A percentile compares a stretch with the other conserved stretches of the same genome.
phyloP scores from a whole-genome alignment of 2,329 filamentous ascomycete species.

The Chalaropsis ovoidea region DNA sequence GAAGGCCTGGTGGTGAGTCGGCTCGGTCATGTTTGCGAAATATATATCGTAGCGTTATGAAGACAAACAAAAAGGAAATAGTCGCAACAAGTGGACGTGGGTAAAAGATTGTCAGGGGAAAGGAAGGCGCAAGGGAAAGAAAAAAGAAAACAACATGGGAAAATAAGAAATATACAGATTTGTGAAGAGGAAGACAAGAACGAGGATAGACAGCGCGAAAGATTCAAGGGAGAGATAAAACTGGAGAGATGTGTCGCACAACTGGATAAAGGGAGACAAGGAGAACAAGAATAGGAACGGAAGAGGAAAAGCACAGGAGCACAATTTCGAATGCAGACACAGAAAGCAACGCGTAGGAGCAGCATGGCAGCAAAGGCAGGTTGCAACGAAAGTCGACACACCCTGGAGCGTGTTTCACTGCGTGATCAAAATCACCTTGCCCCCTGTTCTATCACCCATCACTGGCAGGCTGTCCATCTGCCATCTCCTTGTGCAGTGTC shows the following conservation, averaged over 20 bases:
- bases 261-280: neutral
- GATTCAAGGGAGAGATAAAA: constrained; percentile 11
- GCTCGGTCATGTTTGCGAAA: constrained; percentile 22
- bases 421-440: neutral
- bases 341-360: constrained; percentile 3
- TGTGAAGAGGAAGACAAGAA: neutral
- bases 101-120: constrained; percentile 12
- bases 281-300: constrained; percentile 9
- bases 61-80: neutral
- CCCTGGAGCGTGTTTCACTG: constrained; percentile 20
- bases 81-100: neutral
- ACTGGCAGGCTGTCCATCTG: neutral
- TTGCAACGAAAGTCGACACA: constrained; percentile 6
- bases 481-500: neutral
- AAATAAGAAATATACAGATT: constrained; percentile 2
- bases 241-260: constrained; percentile 8
- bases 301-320: neutral
- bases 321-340: constrained; percentile 4
- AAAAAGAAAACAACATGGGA: neutral
- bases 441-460: constrained; percentile 2
- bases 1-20: constrained; percentile 22
- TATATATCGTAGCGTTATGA: neutral
- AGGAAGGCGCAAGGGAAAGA: neutral
- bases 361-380: neutral
- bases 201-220: neutral